Evolutionary conservation across 441 rosid genomes (phyloP), one percentile per base, ranked within the genome.

Genomic region (Populus trichocarpa): DNA sequence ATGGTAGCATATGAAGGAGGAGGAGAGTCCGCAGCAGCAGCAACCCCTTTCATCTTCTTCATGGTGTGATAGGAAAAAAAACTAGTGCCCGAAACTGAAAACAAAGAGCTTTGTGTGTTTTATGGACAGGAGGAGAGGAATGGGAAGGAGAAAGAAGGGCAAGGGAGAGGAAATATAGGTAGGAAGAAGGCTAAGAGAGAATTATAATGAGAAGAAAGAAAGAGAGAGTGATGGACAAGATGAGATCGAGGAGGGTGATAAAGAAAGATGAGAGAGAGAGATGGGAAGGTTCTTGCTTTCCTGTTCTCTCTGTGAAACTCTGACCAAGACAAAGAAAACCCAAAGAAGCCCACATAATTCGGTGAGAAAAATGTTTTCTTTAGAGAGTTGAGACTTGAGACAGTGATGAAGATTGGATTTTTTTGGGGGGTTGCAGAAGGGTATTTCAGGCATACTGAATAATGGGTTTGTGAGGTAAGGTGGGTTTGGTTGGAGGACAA

Each of bases 301-400:
- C 89, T 88, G 91, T 89, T 88, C 77, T 85, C 88, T 83, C 86
- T 90, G 90, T 83, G 88, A 83, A 87, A 84, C 89, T 87, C 92
- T 89, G 95, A 94, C 98, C 96, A 79, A 89, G 90, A 89, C 90
- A 86, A 85, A 81, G 66, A 88, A 91, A 88, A 86, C 90, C 88
- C 89, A 86, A 89, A 88, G 95, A 91, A 90, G 94, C 97, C 97
- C 98, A 90, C 90, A 91, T 88, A 85, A 87, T 83, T 88, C 79
- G 88, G 89, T 84, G 88, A 75, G 79, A 84, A 81, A 83, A 80
- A 66, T 85, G 83, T 82, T 85, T 65, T 79, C 77, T 83, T 73
- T 69, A 84, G 86, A 80, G 86, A 81, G 86, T 80, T 76, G 86
- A 89, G 93, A 87, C 90, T 30, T 30, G 32, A 30, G 32, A 30